phyloP scores from a whole-genome alignment of 148 eudicot genomes.

The Vaccinium macrocarpon region DNA sequence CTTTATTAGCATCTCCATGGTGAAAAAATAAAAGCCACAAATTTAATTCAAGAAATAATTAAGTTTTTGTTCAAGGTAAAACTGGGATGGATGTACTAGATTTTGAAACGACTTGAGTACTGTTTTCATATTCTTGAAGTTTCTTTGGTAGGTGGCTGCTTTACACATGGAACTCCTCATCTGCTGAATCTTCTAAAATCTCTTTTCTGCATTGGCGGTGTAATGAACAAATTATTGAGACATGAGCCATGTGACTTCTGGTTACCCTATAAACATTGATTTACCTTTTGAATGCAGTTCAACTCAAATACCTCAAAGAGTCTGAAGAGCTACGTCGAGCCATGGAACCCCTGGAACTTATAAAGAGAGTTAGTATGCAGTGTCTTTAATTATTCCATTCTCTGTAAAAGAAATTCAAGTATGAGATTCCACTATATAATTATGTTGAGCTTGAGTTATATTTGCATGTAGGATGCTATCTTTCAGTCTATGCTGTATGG shows the following conservation, averaged over 20 bases:
- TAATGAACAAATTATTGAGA: neutral
- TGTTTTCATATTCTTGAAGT: neutral
- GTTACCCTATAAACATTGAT: neutral
- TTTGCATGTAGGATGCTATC: neutral
- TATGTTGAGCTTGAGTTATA: neutral
- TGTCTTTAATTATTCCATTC: neutral
- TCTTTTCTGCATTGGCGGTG: neutral
- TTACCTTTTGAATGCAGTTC: conserved; percentile 36
- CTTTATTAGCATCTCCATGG: neutral
- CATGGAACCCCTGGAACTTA: conserved; percentile 70
- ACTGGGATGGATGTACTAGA: neutral
- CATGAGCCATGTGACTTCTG: neutral
- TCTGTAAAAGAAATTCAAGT: neutral
- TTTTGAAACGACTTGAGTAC: neutral
- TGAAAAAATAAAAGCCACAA: neutral
- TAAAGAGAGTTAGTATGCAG: conserved; percentile 53
- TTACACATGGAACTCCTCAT: neutral
- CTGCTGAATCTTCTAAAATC: neutral
- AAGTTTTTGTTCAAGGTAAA: neutral
- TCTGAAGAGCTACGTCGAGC: conserved; percentile 68
- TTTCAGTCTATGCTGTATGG: neutral
- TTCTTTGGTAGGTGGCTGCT: neutral
- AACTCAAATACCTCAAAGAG: conserved; percentile 48
- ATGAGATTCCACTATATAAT: neutral
- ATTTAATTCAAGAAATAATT: neutral